These are phyloP conservation scores for Ceriops tagal DNA, from an alignment of 345 rosid genomes.

Conservation along the genomic window DNA sequence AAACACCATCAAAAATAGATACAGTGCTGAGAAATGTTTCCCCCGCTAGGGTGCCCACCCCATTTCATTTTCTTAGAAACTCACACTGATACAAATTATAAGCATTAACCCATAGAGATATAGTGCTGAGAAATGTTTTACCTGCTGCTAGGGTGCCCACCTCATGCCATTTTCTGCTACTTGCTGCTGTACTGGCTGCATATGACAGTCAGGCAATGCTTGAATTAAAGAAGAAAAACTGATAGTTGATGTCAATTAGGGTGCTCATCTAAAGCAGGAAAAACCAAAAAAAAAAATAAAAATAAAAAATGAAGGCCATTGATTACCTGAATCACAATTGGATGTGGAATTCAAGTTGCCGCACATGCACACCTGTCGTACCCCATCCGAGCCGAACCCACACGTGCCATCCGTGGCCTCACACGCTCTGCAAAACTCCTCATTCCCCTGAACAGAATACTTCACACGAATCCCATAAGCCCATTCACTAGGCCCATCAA, in stretches of 20 bases:
- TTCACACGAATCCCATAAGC: constrained; percentile 72
- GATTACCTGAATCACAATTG: constrained; percentile 69
- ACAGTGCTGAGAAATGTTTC: too few species aligned
- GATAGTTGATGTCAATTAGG: neutral
- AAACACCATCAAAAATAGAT: too few species aligned
- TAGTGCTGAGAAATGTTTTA: too few species aligned
- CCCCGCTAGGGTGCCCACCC: too few species aligned
- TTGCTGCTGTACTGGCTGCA: constrained; percentile 16
- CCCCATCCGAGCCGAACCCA: constrained; percentile 60
- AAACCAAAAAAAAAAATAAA: neutral
- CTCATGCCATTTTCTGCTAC: neutral
- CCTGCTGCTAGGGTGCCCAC: constrained; percentile 8
- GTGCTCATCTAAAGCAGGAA: neutral
- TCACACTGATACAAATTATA: too few species aligned
- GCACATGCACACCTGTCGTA: constrained; percentile 73
- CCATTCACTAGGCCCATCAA: constrained; percentile 54
- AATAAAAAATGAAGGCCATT: neutral
- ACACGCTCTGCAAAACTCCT: constrained; percentile 70
- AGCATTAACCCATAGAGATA: too few species aligned
- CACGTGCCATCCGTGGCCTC: constrained; percentile 84
- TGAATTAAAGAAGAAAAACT: neutral
- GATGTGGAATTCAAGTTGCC: constrained; percentile 62
- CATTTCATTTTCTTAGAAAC: too few species aligned
- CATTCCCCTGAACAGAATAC: constrained; percentile 68
- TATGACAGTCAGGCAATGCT: too few species aligned